Conservation (phyloP, 192 early-diverging fungal genomes). For the Funneliformis geosporum region DNA sequence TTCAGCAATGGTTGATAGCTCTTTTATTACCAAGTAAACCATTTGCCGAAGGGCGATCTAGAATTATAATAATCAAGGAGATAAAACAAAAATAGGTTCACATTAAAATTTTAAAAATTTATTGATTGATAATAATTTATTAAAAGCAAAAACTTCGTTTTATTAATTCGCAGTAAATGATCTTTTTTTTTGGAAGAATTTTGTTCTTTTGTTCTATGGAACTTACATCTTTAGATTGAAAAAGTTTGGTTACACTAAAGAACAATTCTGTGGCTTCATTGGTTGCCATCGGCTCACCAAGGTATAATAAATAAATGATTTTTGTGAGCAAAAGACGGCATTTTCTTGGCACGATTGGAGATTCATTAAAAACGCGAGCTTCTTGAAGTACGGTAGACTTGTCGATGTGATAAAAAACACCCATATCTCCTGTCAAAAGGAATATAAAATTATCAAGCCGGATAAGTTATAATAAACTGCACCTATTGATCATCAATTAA, state of each 20-base stretch:
- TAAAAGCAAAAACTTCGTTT: not conserved
- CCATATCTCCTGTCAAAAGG: constrained; percentile 61
- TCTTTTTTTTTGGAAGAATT: not conserved
- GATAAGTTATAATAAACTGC: not conserved
- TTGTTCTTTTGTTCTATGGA: not conserved
- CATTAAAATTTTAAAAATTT: not conserved
- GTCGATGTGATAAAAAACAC: constrained; percentile 86
- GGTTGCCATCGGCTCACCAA: constrained; percentile 86
- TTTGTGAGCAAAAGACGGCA: constrained; percentile 91
- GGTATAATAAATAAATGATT: constrained; percentile 89
- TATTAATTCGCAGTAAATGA: not conserved
- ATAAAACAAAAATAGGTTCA: not conserved
- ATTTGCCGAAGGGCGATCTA: constrained; percentile 94
- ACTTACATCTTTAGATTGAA: constrained; percentile 90
- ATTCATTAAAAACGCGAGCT: constrained; percentile 94
- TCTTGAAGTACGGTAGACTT: constrained; percentile 93
- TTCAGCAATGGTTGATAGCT: constrained; percentile 88
- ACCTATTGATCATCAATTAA: not conserved
- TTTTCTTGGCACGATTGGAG: constrained; percentile 93
- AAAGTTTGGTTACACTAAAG: constrained; percentile 97
- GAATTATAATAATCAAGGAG: not conserved
- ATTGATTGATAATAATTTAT: not conserved
- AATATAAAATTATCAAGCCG: not conserved
- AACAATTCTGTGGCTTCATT: constrained; percentile 97
- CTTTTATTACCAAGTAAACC: constrained; percentile 97